Evolutionary conservation across 2,329 filamentous ascomycete genomes (phyloP), one percentile per base, ranked within the genome.

Genomic region (Pyricularia pennisetigena): DNA sequence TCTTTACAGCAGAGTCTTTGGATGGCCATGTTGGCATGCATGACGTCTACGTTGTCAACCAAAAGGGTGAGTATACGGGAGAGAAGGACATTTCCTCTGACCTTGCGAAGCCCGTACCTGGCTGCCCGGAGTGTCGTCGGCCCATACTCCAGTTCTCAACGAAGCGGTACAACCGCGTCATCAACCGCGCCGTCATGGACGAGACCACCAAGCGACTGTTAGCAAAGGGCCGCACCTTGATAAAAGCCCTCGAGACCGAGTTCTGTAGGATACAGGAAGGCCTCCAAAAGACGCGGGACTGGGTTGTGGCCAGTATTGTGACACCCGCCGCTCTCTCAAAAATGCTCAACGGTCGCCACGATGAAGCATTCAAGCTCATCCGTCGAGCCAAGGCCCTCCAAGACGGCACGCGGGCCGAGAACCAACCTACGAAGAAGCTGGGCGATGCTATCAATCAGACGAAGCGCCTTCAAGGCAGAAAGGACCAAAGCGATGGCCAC

Each of bases 181-280:
- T 90, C 30, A 82, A 86, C 49, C 81, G 84, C 4, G 86, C 84
- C 0, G 77, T 87, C 7, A 79, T 91, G 0, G 87, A 91, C 68
- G 85, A 90, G 73, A 80, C 84, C 0, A 86, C 86, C 0, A 89
- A 89, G 76, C 88, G 86, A 70, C 88, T 91, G 73, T 82, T 88
- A n/a, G 72, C 68, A 8, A 72, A 70, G 7, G 72, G 77, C 10
- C 83, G 80, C 69, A 70, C 79, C 0, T 73, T 77, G 3, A 76
- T 87, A 8, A 77, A 78, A 1, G 69, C 77, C 10, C 69, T 74
- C 1, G 69, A 70, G 20, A 20, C 64, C 1, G 69, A 71, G 24
- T 71, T 83, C 9, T 65, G 73, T 1, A 32, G 65, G 2, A 68
- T 71, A 2, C 70, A 78, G 29, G 68, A 73, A 2, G 35, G 70